Percentiles rank a stretch among this genome's conserved stretches.
Evolutionary conservation across 2,329 filamentous ascomycete species (phyloP).

Genomic region (Epichloe sp.): DNA sequence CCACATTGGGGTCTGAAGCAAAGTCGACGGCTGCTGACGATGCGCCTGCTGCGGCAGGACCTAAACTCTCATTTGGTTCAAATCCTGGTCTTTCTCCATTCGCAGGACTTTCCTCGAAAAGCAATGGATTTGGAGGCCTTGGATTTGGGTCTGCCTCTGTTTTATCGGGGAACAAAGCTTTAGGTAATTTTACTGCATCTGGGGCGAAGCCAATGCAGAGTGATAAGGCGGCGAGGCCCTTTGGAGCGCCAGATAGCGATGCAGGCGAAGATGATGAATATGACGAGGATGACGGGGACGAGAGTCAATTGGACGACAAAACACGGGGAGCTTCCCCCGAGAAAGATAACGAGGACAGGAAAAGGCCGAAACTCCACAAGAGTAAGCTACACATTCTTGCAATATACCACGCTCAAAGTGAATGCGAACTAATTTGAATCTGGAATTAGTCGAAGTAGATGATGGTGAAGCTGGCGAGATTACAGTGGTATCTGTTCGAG

Average conservation of each 20-base stretch:
- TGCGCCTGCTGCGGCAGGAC: constrained; percentile 18
- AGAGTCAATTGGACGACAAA: constrained; percentile 31
- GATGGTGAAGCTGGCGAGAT: constrained; percentile 78
- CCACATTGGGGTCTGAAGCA: constrained; percentile 6
- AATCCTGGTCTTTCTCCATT: constrained; percentile 32
- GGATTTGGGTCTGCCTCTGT: constrained; percentile 23
- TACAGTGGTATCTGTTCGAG: constrained; percentile 61
- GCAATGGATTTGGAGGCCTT: constrained; percentile 35
- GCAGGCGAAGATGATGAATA: constrained; percentile 32
- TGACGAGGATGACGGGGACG: constrained; percentile 25
- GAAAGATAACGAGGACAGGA: constrained; percentile 49
- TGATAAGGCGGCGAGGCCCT: constrained; percentile 54
- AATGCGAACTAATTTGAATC: neutral
- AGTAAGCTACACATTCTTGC: constrained; percentile 35
- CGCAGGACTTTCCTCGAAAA: constrained; percentile 26
- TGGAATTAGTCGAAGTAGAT: constrained; percentile 48
- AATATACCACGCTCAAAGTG: neutral
- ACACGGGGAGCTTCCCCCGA: constrained; percentile 35
- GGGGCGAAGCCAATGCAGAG: constrained; percentile 34
- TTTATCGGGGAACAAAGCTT: constrained; percentile 27
- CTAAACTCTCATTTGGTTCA: constrained; percentile 38
- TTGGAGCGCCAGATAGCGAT: constrained; percentile 63
- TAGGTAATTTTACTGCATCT: constrained; percentile 60
- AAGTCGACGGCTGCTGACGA: neutral
- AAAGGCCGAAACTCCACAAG: constrained; percentile 54